Base-by-base conservation (phyloP, 2,329 filamentous ascomycete species). In the Nigrospora osmanthi region DNA sequence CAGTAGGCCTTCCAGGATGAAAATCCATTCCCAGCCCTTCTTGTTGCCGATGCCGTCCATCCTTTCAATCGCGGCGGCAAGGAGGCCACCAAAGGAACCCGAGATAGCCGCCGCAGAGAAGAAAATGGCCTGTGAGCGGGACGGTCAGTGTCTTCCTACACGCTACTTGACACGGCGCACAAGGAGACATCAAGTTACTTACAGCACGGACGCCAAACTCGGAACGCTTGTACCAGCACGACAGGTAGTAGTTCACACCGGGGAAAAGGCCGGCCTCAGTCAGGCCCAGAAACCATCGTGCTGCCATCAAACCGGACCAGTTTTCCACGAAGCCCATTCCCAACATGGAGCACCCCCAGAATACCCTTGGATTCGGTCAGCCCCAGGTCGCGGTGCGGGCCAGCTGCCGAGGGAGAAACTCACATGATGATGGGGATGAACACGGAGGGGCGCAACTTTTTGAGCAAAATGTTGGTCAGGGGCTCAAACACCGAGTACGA, bases 351-450 rank as follows among this genome's bases (percentile, higher is more conserved):
- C 73, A 66, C 3, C 86, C 86, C 86, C 85, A 84, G 1, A 73
- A 51, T 31, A 81, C 58, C 67, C 78, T 80, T 35, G 14, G 31
- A 50, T n/a, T 12, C 19, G 43, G 42, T 63, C 48, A 64, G 55
- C 16, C n/a, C 15, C 15, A 38, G 19, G 42, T 19, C 15, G 16
- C 10, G 6, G 13, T 11, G 4, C 13, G 3, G 23, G 6, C 5
- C 23, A 7, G 23, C 23, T 28, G 23, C 23, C 5, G 6, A 14
- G 31, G 4, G 14, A 28, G 39, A 16, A 45, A 76, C 71, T 53
- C 77, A 73, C 84, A 95, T 94, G 58, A 94, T 94, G 31, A 76
- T 69, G 2, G 89, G 85, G 45, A 94, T 80, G 59, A 94, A 95
- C 43, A 90, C 67, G 35, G 83, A 87, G 0, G 89, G 89, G 1